Base-by-base conservation (phyloP, 768 basidiomycete species). In the Pholiota molesta region DNA sequence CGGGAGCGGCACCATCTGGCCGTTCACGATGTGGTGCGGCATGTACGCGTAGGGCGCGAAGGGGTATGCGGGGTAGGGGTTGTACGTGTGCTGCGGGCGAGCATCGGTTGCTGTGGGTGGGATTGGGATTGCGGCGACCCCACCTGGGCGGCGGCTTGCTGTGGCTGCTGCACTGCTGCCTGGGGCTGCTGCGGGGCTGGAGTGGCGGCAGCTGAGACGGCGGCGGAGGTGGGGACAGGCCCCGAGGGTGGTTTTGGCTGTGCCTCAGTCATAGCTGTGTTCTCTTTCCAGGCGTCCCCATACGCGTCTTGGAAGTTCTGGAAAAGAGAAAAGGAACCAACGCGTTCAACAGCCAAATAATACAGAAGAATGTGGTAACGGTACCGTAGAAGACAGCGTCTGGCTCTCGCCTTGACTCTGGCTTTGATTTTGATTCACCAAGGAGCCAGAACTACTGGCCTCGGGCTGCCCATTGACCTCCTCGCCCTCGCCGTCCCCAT, bases 221-320 rank as follows among this genome's bases (percentile, higher is more conserved):
- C 9, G 47, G 53, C 49, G 21, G 66, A 16, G 63, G 53, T 29
- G 31, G 49, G 28, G 58, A 59, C 42, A 54, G 59, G 31, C 53
- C 45, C 39, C 21, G 62, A 62, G 17, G 51, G 60, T 14, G 61
- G 66, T 26, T 63, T 62, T n/a, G 67, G 54, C 3, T 61, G 60
- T n/a, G 61, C 62, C 29, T 64, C 64, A 19, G 62, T 53, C 42
- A 76, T 70, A 16, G 79, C 84, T 21, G 79, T 81, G 65, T 85
- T 85, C 16, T 85, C 85, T 57, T 82, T 83, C 88, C 88, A 90
- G 2, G 86, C 86, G 42, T 85, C 81, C 47, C 81, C 79, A 59
- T 83, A 89, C 42, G 84, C 83, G 56, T 86, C 81, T 6, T 79
- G 69, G 31, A 81, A 76, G n/a, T 73, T 76, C 79, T 81, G 47